Evolutionary conservation across 2,329 filamentous ascomycete genomes (phyloP), one percentile per base, ranked within the genome.

Genomic region (Mycogone perniciosa): DNA sequence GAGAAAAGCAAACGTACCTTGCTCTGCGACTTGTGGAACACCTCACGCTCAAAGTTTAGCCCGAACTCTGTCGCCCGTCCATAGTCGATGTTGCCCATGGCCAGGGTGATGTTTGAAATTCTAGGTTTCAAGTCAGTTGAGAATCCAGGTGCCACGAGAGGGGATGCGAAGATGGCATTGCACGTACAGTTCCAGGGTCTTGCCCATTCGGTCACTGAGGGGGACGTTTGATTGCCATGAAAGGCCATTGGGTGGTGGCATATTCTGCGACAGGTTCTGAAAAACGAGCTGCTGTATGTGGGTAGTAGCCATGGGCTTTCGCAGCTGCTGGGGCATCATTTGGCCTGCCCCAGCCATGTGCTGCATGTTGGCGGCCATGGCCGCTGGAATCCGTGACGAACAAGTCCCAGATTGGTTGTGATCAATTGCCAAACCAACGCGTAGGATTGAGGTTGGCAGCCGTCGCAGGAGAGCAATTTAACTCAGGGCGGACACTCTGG

Each of bases 321-420:
- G 65, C 58, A 69, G 63, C 54, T 73, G 71, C 55, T 72, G 68
- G 59, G 69, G 68, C 64, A 75, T 69, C 66, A 75, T 72, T 52
- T 70, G 69, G 64, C 68, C 71, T 57, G 67, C 69, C 54, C 67
- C 68, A 62, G 68, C 71, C 76, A 81, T 80, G 60, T 79, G 77
- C 65, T 75, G 74, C 68, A 81, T 76, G 59, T 80, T 81, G 63
- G 75, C 77, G 70, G 79, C 78, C 79, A 82, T 82, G 67, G 75
- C 75, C 71, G 74, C 74, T 55, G 51, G 51, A 41, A 46, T 51
- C 40, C 52, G 52, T 48, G 54, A 30, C 48, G 54, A 40, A 51
- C 59, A 53, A 55, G 51, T 55, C 53, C 60, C 60, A 58, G 47
- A 52, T 47, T 56, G 48, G 39, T 50, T 11, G 8, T 5, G 27